A percentile compares a stretch with the other conserved stretches of the same genome.
Evolutionary conservation across 768 basidiomycete genomes (phyloP).

Genomic region (Rhizopogon vesiculosus): DNA sequence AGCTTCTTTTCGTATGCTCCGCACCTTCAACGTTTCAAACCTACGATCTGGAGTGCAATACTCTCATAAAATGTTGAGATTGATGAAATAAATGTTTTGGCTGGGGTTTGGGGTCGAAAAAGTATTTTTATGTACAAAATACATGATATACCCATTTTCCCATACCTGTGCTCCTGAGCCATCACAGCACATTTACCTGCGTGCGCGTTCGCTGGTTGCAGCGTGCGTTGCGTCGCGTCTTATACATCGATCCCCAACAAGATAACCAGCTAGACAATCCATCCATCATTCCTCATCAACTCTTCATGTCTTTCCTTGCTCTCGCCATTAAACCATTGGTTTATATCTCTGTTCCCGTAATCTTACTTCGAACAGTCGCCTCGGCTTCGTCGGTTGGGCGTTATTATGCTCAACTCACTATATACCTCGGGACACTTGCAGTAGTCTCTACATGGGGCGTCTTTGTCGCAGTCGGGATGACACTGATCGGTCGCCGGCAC

Average conservation of each 20-base stretch:
- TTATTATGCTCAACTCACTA: slow-evolving; percentile 68
- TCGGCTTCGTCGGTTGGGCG: slow-evolving; percentile 50
- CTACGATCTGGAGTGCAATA: too few species aligned
- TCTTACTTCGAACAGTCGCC: slow-evolving; percentile 60
- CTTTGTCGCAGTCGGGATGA: slow-evolving; percentile 60
- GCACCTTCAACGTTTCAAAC: too few species aligned
- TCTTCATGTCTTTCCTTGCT: slow-evolving; percentile 58
- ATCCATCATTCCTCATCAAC: not conserved
- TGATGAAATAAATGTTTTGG: too few species aligned
- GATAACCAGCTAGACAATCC: slow-evolving; percentile 10
- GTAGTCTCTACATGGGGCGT: slow-evolving; percentile 71
- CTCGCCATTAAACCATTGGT: slow-evolving; percentile 65
- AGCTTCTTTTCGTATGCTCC: too few species aligned
- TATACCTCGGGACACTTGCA: slow-evolving; percentile 70
- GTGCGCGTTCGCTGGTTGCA: slow-evolving; percentile 19
- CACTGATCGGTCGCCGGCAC: slow-evolving; percentile 61
- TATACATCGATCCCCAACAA: slow-evolving; percentile 9
- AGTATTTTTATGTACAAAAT: not conserved
- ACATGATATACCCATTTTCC: slow-evolving; percentile 17
- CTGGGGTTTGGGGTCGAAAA: not conserved
- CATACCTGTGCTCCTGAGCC: slow-evolving; percentile 20
- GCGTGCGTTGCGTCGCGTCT: slow-evolving; percentile 16
- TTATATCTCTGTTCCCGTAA: slow-evolving; percentile 69
- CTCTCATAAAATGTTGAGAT: too few species aligned
- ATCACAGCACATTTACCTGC: slow-evolving; percentile 9